These are phyloP conservation scores for Camellia oleifera DNA, from an alignment of 179 eudicot genomes.

Conservation along the genomic window DNA sequence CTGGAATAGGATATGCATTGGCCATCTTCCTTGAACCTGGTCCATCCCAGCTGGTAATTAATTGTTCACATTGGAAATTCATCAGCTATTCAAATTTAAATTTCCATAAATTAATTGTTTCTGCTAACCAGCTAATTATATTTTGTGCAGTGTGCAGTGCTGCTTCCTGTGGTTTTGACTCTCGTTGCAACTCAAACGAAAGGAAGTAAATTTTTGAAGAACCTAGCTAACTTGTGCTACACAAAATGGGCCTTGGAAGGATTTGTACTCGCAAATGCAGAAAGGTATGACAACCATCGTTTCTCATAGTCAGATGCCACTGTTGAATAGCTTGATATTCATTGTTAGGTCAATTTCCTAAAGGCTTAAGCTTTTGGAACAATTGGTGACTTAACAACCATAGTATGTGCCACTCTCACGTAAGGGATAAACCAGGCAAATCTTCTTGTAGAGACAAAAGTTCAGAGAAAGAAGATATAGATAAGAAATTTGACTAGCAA, in stretches of 20 bases:
- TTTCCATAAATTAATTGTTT: not conserved
- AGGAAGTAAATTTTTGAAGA: conserved; percentile 39
- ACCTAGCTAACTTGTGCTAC: conserved; percentile 63
- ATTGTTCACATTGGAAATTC: not conserved
- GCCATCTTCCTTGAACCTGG: conserved; percentile 89
- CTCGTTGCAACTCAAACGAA: conserved; percentile 71
- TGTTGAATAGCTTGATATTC: too few species aligned
- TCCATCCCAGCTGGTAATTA: conserved; percentile 79
- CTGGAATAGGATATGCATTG: conserved; percentile 79
- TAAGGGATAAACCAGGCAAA: not conserved
- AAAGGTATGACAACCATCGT: conserved; percentile 42
- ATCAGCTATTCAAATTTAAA: not conserved
- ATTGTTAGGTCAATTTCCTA: too few species aligned
- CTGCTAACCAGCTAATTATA: not conserved
- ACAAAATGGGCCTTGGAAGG: conserved; percentile 97
- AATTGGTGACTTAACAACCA: not conserved
- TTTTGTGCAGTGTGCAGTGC: conserved; percentile 69
- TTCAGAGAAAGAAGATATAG: not conserved
- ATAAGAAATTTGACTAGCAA: not conserved
- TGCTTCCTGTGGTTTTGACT: conserved; percentile 92
- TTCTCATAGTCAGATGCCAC: not conserved
- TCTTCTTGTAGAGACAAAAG: not conserved
- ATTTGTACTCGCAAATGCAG: conserved; percentile 86
- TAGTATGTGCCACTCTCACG: not conserved
- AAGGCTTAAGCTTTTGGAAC: too few species aligned